Base-by-base conservation (phyloP, 1,139 yeast species). In the Blastobotrys serpentis region DNA sequence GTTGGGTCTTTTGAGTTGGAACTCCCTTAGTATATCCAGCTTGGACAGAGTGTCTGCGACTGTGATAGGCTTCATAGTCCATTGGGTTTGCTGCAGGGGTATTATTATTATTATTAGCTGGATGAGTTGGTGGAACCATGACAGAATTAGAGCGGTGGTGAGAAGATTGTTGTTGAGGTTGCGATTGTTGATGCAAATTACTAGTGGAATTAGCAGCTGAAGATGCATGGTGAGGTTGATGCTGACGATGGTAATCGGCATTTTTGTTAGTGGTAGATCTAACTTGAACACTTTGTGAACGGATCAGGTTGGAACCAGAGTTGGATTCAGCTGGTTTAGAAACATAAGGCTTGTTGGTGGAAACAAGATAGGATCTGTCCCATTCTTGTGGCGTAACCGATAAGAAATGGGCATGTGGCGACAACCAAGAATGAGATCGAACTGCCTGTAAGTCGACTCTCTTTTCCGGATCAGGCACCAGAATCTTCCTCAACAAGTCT, bases 321-420 rank as follows among this genome's bases (percentile, higher is more conserved):
- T 23, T 14, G 16, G 49, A 44, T 16, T 41, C 37, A 8, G 25
- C 19, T 26, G 46, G 49, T 17, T 43, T 47, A 25, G 43, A 41
- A 25, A 33, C 23, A 7, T 41, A 29, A 6, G 46, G 49, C 39
- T 50, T 43, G 32, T 54, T 48, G 19, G 43, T 22, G 23, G 53
- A 42, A 3, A 50, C 42, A 23, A 54, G 34, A 45, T 58, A 62
- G 46, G 59, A 54, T 32, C 58, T 58, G 49, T 92, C 98, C 97
- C 97, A 92, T 65, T 90, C 96, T 3, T 78, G 77, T 48, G 96
- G 95, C 33, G 94, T 79, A 26, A 89, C 84, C 0, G 95, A 81
- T 56, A 92, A 72, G 70, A 90, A 84, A 57, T 83, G 82, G 11
- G 83, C 82, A 69, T 90, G 90, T 5, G 88, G 84, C 14, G 84